These are phyloP conservation scores for Pelargonium australe DNA, from an alignment of 441 rosid species.

Conservation along the genomic window DNA sequence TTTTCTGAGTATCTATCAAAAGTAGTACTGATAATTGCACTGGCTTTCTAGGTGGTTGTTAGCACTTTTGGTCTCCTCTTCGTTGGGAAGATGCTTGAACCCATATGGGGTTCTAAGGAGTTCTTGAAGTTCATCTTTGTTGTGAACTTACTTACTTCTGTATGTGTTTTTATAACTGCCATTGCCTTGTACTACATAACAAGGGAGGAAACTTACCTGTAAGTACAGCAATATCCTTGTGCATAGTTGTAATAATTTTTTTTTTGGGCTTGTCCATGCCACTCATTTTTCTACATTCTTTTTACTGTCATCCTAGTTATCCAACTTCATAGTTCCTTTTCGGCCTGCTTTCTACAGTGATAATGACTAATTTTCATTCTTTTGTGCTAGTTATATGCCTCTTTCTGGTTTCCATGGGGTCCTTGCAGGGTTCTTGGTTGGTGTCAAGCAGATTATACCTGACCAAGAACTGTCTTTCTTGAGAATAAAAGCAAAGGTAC, in stretches of 20 bases:
- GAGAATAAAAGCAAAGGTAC: constrained; percentile 85
- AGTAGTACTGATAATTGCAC: constrained; percentile 14
- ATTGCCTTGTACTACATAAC: constrained; percentile 81
- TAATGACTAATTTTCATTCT: background rate
- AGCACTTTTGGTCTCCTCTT: constrained; percentile 73
- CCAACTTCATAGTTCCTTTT: background rate
- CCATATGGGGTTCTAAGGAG: constrained; percentile 93
- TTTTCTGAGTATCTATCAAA: background rate
- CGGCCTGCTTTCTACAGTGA: background rate
- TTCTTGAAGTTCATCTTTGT: constrained; percentile 87
- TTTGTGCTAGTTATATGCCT: constrained; percentile 70
- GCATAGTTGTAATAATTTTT: constrained; percentile 11
- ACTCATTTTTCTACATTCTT: background rate
- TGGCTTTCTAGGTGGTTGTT: constrained; percentile 48
- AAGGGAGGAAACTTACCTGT: constrained; percentile 71
- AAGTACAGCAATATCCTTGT: constrained; percentile 26
- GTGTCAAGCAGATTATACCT: constrained; percentile 89
- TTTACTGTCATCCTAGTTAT: background rate
- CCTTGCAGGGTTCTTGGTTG: constrained; percentile 82
- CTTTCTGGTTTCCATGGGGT: constrained; percentile 91
- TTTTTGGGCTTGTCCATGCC: constrained; percentile 12
- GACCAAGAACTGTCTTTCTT: constrained; percentile 75
- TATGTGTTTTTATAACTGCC: constrained; percentile 76
- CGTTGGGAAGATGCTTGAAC: constrained; percentile 90
- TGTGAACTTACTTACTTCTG: constrained; percentile 68